These are phyloP conservation scores for Bipolaris gigantea DNA, from an alignment of 2,329 filamentous ascomycete genomes.

Conservation along the genomic window DNA sequence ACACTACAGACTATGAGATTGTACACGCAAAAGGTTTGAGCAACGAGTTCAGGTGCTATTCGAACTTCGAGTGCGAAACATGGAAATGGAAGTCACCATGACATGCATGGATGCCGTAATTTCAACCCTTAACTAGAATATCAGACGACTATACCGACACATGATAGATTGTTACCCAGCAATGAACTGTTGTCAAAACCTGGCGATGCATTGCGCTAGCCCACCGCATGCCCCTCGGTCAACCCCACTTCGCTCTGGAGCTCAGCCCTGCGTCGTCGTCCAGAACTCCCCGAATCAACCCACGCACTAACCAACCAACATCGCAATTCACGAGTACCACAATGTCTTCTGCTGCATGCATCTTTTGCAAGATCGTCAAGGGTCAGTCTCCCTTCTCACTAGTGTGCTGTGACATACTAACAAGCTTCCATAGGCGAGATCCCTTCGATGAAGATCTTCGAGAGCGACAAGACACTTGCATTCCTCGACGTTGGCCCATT, in stretches of 20 bases:
- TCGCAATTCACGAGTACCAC: slow-evolving; percentile 29
- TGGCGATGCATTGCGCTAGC: slow-evolving; percentile 12
- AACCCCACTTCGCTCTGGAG: slow-evolving; percentile 14
- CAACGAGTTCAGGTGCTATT: slow-evolving; percentile 80
- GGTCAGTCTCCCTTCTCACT: slow-evolving; percentile 53
- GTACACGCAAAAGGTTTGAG: slow-evolving; percentile 72
- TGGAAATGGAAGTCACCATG: slow-evolving; percentile 43
- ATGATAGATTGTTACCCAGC: neutral
- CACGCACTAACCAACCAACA: slow-evolving; percentile 25
- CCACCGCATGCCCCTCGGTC: slow-evolving; percentile 21
- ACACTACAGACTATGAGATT: slow-evolving; percentile 69
- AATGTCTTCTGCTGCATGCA: slow-evolving; percentile 72
- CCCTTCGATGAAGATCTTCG: slow-evolving; percentile 93
- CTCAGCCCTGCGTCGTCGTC: slow-evolving; percentile 17
- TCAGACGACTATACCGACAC: no score
- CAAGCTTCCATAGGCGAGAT: slow-evolving; percentile 71
- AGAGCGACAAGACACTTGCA: slow-evolving; percentile 88
- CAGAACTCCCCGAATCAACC: slow-evolving; percentile 7
- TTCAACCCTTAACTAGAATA: neutral
- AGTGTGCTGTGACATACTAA: neutral
- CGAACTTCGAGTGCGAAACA: slow-evolving; percentile 68
- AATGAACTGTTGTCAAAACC: neutral
- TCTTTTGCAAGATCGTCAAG: slow-evolving; percentile 99
- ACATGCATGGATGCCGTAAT: neutral
- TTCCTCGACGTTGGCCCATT: slow-evolving; percentile 96